phyloP scores from a whole-genome alignment of 2,329 filamentous ascomycete species.

The Pseudogymnoascus sp. region DNA sequence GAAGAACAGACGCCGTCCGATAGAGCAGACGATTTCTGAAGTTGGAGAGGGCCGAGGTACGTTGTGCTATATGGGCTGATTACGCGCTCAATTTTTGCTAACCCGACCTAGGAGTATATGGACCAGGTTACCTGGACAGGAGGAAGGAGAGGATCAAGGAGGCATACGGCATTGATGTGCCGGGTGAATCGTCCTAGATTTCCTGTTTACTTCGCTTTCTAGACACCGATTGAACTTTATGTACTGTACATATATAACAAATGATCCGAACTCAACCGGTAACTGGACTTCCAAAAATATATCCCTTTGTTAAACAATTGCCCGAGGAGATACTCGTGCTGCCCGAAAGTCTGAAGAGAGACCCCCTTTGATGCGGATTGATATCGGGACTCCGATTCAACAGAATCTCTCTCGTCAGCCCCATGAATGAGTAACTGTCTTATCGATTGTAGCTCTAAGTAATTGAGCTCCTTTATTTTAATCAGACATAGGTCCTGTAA shows the following conservation, averaged over 20 bases:
- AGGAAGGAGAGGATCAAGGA: constrained; percentile 61
- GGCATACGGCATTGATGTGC: constrained; percentile 63
- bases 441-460: neutral
- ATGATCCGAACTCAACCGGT: constrained; percentile 4
- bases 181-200: constrained; percentile 17
- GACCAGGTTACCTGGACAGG: constrained; percentile 61
- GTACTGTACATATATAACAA: constrained; percentile 11
- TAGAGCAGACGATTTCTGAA: constrained; percentile 59
- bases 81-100: constrained; percentile 11
- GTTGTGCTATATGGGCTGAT: constrained; percentile 18
- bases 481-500: neutral
- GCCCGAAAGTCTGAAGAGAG: neutral
- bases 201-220: neutral
- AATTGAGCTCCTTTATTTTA: neutral
- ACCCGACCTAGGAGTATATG: constrained; percentile 53
- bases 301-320: constrained; percentile 12
- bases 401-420: neutral
- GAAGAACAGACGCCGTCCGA: constrained; percentile 54
- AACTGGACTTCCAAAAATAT: constrained; percentile 21
- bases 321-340: neutral
- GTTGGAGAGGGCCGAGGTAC: constrained; percentile 66
- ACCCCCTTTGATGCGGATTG: neutral
- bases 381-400: neutral
- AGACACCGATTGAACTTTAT: constrained; percentile 6
- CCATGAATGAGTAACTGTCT: neutral